These are phyloP conservation scores for Nemania sp. DNA, from an alignment of 2,329 filamentous ascomycete genomes.

Conservation along the genomic window DNA sequence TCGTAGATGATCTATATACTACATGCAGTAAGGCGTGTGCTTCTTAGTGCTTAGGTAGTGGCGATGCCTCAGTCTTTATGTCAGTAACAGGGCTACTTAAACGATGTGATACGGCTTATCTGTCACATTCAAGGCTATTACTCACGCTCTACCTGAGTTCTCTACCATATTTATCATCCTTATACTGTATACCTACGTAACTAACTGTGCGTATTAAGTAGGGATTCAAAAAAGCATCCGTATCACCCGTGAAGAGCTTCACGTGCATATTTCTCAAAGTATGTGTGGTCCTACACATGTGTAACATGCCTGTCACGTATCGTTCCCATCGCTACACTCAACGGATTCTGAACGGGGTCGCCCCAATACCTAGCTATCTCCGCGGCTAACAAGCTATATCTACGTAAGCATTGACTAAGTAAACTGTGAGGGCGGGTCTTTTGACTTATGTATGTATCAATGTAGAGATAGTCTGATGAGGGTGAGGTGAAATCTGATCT, in stretches of 20 bases:
- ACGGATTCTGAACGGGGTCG: neutral
- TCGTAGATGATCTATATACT: neutral
- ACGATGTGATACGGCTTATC: neutral
- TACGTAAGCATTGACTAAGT: neutral
- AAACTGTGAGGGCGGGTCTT: neutral
- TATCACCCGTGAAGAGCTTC: neutral
- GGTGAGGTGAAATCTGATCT: neutral
- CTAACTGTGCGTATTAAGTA: too few relatives aligned
- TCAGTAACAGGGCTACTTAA: neutral
- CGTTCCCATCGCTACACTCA: neutral
- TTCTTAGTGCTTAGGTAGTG: neutral
- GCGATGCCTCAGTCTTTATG: neutral
- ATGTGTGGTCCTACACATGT: neutral
- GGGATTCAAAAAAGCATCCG: neutral
- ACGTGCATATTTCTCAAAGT: neutral
- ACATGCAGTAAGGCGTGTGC: neutral
- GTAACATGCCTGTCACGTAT: neutral
- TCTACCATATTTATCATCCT: neutral
- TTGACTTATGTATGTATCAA: neutral
- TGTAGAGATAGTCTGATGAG: neutral
- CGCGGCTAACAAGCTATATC: neutral
- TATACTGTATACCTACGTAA: neutral
- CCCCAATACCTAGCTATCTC: neutral
- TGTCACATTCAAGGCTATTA: neutral
- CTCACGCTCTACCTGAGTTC: neutral